phyloP scores from a whole-genome alignment of 2,329 filamentous ascomycete genomes.

The Septoria petroselini region DNA sequence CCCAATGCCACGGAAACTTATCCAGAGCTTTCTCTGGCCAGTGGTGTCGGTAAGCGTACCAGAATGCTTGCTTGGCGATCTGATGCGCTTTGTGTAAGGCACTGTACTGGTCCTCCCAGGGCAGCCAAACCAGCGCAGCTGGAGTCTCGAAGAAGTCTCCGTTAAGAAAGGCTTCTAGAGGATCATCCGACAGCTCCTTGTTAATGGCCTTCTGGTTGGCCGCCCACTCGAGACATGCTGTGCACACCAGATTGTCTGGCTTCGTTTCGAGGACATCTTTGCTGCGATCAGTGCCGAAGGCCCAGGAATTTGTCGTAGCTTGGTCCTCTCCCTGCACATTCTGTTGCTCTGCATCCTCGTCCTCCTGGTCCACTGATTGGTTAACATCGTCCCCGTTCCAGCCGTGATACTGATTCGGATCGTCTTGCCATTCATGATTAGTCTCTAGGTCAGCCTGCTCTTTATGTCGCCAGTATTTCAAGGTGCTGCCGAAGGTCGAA shows the following conservation, averaged over 20 bases:
- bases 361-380: too few relatives aligned
- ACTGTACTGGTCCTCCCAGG: neutral
- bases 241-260: neutral
- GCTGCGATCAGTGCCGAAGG: too few relatives aligned
- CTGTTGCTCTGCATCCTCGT: too few relatives aligned
- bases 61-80: slow-evolving; percentile 4
- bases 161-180: neutral
- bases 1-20: neutral
- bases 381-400: too few relatives aligned
- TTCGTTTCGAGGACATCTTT: neutral
- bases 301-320: too few relatives aligned
- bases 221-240: neutral
- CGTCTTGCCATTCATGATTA: too few relatives aligned
- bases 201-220: neutral
- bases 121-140: neutral
- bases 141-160: neutral
- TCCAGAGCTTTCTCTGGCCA: neutral
- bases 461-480: too few relatives aligned
- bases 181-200: neutral
- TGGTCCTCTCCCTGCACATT: too few relatives aligned
- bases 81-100: slow-evolving; percentile 3
- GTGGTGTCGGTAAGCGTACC: neutral
- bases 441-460: too few relatives aligned
- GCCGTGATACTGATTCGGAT: too few relatives aligned
- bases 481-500: too few relatives aligned